These are phyloP conservation scores for Fusarium sp. DNA, from an alignment of 2,329 filamentous ascomycete genomes.

Conservation along the genomic window DNA sequence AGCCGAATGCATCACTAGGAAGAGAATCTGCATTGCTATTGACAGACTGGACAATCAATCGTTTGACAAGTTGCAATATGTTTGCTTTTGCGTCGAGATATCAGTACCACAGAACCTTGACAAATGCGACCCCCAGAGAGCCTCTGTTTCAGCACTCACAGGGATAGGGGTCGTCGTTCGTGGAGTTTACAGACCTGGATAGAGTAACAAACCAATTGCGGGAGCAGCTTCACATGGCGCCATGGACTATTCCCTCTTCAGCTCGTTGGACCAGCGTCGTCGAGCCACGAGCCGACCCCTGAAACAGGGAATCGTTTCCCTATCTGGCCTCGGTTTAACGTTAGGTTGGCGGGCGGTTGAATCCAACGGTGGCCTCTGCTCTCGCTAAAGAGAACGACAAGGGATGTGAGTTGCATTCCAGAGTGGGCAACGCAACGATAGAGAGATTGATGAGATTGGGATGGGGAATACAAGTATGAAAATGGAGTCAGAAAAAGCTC, in stretches of 20 bases:
- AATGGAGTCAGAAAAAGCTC: background rate
- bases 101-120: constrained; percentile 31
- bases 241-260: constrained; percentile 41
- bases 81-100: constrained; percentile 32
- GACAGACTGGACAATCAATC: constrained; percentile 4
- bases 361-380: constrained; percentile 44
- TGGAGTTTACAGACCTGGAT: constrained; percentile 3
- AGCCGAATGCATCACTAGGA: constrained; percentile 13
- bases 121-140: constrained; percentile 38
- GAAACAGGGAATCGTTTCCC: constrained; percentile 21
- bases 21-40: background rate
- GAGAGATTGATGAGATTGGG: constrained; percentile 27
- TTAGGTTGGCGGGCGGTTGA: constrained; percentile 34
- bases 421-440: constrained; percentile 17
- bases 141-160: constrained; percentile 46
- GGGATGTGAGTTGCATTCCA: constrained; percentile 35
- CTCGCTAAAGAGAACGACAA: constrained; percentile 34
- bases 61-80: constrained; percentile 1
- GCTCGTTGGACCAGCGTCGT: constrained; percentile 33
- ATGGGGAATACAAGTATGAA: constrained; percentile 12
- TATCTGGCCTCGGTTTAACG: constrained; percentile 31
- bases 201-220: constrained; percentile 22
- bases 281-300: constrained; percentile 37
- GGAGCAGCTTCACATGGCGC: constrained; percentile 13
- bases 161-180: constrained; percentile 32